Conservation (phyloP, 2,329 filamentous ascomycete genomes). For the Trichoderma citrinoviride region DNA sequence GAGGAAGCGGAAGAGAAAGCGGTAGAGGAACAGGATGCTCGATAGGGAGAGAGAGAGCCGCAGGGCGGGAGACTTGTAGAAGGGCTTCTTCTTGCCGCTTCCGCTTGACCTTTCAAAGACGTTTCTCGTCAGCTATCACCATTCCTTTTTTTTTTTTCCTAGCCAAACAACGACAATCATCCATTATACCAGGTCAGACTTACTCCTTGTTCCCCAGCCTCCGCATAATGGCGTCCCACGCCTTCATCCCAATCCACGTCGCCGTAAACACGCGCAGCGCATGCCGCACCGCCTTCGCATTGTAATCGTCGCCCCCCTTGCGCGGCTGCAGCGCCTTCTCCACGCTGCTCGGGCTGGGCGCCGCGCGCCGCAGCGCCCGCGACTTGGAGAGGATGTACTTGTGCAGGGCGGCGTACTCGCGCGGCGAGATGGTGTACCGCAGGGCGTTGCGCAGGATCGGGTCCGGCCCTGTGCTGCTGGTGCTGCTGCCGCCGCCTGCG, state of each 20-base stretch:
- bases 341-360: conserved; percentile 56
- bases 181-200: conserved; percentile 28
- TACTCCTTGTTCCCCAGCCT: conserved; percentile 49
- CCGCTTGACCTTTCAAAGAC: conserved; percentile 18
- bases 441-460: conserved; percentile 81
- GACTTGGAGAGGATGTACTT: conserved; percentile 77
- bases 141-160: no score
- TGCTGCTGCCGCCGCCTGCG: not conserved
- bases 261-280: conserved; percentile 68
- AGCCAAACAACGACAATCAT: no score
- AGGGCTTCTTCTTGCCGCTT: conserved; percentile 47
- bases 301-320: conserved; percentile 59
- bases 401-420: conserved; percentile 83
- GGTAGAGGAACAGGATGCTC: conserved; percentile 81
- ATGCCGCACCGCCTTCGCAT: conserved; percentile 67
- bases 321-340: conserved; percentile 40
- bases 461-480: conserved; percentile 42
- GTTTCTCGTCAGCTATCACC: no score
- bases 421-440: conserved; percentile 79
- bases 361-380: conserved; percentile 51
- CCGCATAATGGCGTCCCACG: conserved; percentile 54
- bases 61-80: conserved; percentile 66
- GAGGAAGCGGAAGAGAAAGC: conserved; percentile 88
- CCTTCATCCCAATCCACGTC: conserved; percentile 62
- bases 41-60: conserved; percentile 80